phyloP scores from a whole-genome alignment of 2,329 filamentous ascomycete species.

The Plectosphaerella plurivora region DNA sequence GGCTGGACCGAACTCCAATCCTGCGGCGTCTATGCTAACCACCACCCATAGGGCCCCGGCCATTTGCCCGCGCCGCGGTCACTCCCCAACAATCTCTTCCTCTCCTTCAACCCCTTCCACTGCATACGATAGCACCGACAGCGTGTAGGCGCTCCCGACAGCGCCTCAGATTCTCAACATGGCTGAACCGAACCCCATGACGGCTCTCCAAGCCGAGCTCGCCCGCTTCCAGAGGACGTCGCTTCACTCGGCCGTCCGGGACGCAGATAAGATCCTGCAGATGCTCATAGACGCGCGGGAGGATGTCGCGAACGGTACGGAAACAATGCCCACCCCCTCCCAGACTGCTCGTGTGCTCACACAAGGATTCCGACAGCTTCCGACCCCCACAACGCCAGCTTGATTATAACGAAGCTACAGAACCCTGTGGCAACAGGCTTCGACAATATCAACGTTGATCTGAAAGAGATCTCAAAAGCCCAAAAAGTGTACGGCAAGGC shows the following conservation, averaged over 20 bases:
- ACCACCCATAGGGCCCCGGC: no score
- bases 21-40: no score
- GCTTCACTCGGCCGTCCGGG: conserved; percentile 65
- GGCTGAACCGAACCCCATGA: conserved; percentile 40
- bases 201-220: conserved; percentile 66
- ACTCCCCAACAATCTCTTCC: no score
- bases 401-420: conserved; percentile 79
- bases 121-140: no score
- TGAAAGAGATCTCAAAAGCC: conserved; percentile 78
- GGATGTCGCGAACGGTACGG: conserved; percentile 64
- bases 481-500: conserved; percentile 82
- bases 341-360: conserved; percentile 8
- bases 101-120: no score
- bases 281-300: conserved; percentile 70
- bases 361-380: conserved; percentile 19
- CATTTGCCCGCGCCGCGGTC: no score
- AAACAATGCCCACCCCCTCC: conserved; percentile 3
- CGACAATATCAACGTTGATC: conserved; percentile 71
- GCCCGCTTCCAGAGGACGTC: conserved; percentile 65
- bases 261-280: conserved; percentile 81
- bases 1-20: no score
- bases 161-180: conserved; percentile 11
- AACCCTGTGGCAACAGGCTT: conserved; percentile 79
- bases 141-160: no score
- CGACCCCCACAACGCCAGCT: conserved; percentile 66